A percentile compares a stretch with the other conserved stretches of the same genome.
These are phyloP conservation scores for Termitomyces sp. DNA, from an alignment of 768 basidiomycete genomes.

Conservation along the genomic window DNA sequence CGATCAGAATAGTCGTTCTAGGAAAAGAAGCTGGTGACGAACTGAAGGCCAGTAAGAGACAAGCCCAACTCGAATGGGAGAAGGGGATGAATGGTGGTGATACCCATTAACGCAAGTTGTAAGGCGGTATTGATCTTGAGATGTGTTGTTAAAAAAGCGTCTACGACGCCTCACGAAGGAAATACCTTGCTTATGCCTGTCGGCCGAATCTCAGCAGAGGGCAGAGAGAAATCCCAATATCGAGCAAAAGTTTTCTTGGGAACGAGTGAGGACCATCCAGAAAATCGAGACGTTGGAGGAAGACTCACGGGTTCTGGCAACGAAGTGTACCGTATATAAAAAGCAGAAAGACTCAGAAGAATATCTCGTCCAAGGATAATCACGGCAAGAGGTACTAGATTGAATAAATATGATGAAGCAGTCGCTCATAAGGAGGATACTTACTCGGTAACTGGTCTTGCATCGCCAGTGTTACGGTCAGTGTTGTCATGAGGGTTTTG, in stretches of 20 bases:
- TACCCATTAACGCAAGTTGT: constrained; percentile 89
- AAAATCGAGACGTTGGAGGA: not conserved
- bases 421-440: constrained; percentile 24
- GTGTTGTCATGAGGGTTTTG: constrained; percentile 92
- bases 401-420: constrained; percentile 8
- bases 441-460: constrained; percentile 81
- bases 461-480: constrained; percentile 83
- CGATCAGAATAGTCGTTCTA: constrained; percentile 4
- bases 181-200: constrained; percentile 90
- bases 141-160: not conserved
- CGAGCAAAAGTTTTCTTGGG: constrained; percentile 85
- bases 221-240: constrained; percentile 96
- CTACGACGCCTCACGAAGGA: not conserved
- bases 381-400: constrained; percentile 76
- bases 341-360: constrained; percentile 81
- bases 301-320: constrained; percentile 78
- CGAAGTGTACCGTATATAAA: constrained; percentile 91
- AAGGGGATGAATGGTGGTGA: constrained; percentile 82
- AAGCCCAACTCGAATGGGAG: constrained; percentile 56
- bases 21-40: constrained; percentile 29
- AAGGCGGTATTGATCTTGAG: constrained; percentile 85
- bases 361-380: constrained; percentile 91
- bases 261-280: not conserved
- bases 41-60: constrained; percentile 74
- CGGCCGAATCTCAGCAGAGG: constrained; percentile 92